Evolutionary conservation across 164 flowering plant species (phyloP), one percentile per base, ranked within the genome.

Genomic region (Protea cynaroides): DNA sequence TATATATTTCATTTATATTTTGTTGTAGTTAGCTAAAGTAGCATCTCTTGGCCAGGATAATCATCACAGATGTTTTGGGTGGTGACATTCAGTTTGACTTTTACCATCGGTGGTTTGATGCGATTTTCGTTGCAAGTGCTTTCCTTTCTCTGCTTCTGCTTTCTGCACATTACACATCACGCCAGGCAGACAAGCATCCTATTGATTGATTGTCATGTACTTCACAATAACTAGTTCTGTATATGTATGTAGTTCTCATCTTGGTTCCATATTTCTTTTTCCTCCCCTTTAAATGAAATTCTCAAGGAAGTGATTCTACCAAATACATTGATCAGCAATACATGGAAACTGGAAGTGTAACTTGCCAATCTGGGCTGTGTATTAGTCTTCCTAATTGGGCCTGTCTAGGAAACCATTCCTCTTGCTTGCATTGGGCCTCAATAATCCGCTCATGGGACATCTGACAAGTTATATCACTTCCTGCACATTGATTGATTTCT

Each of bases 51-150:
- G 10, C 76, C 90, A 94, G 98, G 86, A 71, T 81, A 21, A 94
- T 91, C 63, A 94, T 94, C 72, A 94, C 97, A 0, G 97, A 88
- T 69, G 97, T 88, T 36, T 75, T 94, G 80, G 98, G 98, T 57
- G 97, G 96, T 58, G 99, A 94, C 69, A 88, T 94, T 66, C 99
- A 94, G 72, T 94, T 94, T 62, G 99, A 94, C 64, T 91, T 94
- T 68, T 94, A 94, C 68, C 99, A 94, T 63, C 77, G 99, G 37
- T 94, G 97, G 97, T 94, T 94, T 69, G 97, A 94, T 79, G 96
- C 96, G 14, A 91, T 94, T 38, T 94, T 94, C 80, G 97, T 86
- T 54, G 99, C 99, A 37, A 94, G 99, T 79, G 93, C 99, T 51
- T 94, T 94, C 78, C 89, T 94, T 49, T 94, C 99, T 66, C 74